A percentile compares a stretch with the other conserved stretches of the same genome.
Conservation (phyloP, 371 early-diverging fungal genomes). For the Mortierella sp. region DNA sequence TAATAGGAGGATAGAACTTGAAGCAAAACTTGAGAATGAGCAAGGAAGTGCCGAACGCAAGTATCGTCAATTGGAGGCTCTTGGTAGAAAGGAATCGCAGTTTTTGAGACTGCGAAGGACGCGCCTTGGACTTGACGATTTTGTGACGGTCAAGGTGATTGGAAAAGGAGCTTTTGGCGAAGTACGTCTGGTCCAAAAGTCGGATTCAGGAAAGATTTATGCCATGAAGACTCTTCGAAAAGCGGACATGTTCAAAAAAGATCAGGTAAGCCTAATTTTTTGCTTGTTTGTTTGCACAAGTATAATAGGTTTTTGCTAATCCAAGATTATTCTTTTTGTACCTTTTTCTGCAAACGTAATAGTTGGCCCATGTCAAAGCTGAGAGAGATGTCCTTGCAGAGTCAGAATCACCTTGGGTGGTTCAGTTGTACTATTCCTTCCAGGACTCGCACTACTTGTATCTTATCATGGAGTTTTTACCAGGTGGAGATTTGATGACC, state of each 20-base stretch:
- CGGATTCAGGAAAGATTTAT: conserved; percentile 97
- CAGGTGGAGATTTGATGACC: conserved; percentile 98
- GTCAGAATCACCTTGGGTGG: conserved; percentile 98
- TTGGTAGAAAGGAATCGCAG: conserved; percentile 94
- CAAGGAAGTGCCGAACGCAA: conserved; percentile 90
- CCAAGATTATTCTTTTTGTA: too few relatives aligned
- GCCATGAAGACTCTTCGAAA: conserved; percentile 98
- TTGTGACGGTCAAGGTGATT: conserved; percentile 97
- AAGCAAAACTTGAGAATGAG: conserved; percentile 79
- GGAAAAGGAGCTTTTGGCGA: conserved; percentile 99
- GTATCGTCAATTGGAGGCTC: conserved; percentile 79
- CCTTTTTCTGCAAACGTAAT: background rate
- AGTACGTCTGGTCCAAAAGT: conserved; percentile 95
- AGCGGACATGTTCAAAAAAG: conserved; percentile 97
- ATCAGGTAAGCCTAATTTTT: conserved; percentile 88
- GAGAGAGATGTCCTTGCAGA: conserved; percentile 98
- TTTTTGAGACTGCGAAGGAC: conserved; percentile 93
- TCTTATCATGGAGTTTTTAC: conserved; percentile 98
- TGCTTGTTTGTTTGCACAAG: too few relatives aligned
- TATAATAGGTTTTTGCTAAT: too few relatives aligned
- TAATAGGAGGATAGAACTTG: conserved; percentile 82
- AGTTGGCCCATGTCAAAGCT: conserved; percentile 96
- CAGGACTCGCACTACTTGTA: conserved; percentile 96
- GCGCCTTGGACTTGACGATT: conserved; percentile 94
- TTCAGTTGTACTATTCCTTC: conserved; percentile 96